A percentile compares a stretch with the other conserved stretches of the same genome.
These are phyloP conservation scores for Trametes meyenii DNA, from an alignment of 768 basidiomycete species.

Conservation along the genomic window DNA sequence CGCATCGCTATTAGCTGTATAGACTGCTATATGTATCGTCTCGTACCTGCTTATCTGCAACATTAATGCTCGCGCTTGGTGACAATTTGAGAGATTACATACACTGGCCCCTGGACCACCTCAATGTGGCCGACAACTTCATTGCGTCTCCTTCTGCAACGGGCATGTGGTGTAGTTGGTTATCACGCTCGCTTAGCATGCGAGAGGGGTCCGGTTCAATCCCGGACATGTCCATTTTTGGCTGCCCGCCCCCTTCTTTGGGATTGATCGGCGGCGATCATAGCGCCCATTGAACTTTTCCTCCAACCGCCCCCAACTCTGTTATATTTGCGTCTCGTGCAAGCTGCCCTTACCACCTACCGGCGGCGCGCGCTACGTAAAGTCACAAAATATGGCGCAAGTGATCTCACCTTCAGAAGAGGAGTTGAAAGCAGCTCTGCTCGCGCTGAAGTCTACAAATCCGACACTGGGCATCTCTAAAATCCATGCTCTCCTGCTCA, in stretches of 20 bases:
- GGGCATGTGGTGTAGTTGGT: constrained; percentile 20
- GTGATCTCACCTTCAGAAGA: constrained; percentile 55
- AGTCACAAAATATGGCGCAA: not conserved
- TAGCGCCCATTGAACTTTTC: too few species aligned
- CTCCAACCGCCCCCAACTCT: too few species aligned
- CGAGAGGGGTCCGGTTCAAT: constrained; percentile 22
- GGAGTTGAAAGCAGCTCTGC: constrained; percentile 58
- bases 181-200: constrained; percentile 16
- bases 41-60: too few species aligned
- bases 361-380: not conserved
- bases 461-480: constrained; percentile 73
- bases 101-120: too few species aligned
- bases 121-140: too few species aligned
- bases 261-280: constrained; percentile 1
- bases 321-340: too few species aligned
- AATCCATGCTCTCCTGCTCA: constrained; percentile 64
- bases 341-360: too few species aligned
- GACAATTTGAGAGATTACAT: too few species aligned
- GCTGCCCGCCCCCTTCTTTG: not conserved
- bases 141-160: not conserved
- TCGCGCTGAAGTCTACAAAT: constrained; percentile 55
- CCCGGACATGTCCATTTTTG: constrained; percentile 20
- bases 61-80: too few species aligned
- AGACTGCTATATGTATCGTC: not conserved
- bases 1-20: not conserved